These are phyloP conservation scores for Middelhovenomyces tepae DNA, from an alignment of 805 yeast species.

Conservation along the genomic window DNA sequence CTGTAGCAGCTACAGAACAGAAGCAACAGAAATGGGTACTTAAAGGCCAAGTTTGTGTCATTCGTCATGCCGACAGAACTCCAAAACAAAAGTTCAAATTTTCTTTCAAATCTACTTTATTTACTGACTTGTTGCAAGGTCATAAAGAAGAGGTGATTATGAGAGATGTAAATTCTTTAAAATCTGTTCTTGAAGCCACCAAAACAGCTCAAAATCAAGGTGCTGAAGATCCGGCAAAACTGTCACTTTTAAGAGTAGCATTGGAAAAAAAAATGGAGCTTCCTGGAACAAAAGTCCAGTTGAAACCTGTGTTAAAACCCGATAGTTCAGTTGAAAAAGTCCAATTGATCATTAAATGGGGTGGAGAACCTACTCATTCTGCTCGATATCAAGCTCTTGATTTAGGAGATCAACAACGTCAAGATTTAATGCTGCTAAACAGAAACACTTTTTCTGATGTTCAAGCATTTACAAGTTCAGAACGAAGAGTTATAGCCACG, in stretches of 20 bases:
- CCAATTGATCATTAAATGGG: slow-evolving; percentile 95
- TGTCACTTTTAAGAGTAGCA: slow-evolving; percentile 69
- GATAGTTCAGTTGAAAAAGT: slow-evolving; percentile 72
- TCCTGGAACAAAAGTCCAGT: slow-evolving; percentile 94
- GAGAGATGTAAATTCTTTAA: slow-evolving; percentile 77
- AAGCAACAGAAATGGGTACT: slow-evolving; percentile 91
- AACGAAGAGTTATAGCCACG: slow-evolving; percentile 86
- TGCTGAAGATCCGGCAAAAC: slow-evolving; percentile 72
- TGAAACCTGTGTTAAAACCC: slow-evolving; percentile 74
- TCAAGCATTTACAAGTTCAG: slow-evolving; percentile 82
- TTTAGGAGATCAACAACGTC: slow-evolving; percentile 91
- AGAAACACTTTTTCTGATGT: slow-evolving; percentile 78
- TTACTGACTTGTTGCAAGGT: slow-evolving; percentile 80
- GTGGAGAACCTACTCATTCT: slow-evolving; percentile 98
- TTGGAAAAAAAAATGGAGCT: slow-evolving; percentile 79
- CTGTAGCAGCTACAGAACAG: slow-evolving; percentile 42
- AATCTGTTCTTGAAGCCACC: slow-evolving; percentile 78
- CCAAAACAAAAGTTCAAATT: slow-evolving; percentile 97
- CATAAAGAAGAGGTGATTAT: slow-evolving; percentile 94
- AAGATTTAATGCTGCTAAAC: slow-evolving; percentile 79
- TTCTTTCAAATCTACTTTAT: slow-evolving; percentile 81
- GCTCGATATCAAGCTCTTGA: slow-evolving; percentile 92
- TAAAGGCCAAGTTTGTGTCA: slow-evolving; percentile 83
- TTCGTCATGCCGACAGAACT: slow-evolving; percentile 96
- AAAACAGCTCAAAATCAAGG: slow-evolving; percentile 58